Conservation (phyloP, 2,329 filamentous ascomycete genomes). For the Sphaerostilbella broomeana region DNA sequence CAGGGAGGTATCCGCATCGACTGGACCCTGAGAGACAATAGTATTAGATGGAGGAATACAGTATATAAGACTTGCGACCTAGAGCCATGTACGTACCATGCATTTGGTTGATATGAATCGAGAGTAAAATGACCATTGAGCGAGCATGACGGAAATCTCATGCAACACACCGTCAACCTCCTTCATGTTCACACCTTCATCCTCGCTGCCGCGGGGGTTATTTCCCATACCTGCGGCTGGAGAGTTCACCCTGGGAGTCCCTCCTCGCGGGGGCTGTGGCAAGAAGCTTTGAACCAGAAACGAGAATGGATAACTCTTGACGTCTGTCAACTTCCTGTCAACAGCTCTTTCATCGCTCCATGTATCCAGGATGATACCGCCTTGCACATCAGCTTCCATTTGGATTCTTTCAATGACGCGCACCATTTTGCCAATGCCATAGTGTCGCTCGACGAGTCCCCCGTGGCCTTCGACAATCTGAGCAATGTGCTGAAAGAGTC, state of each 20-base stretch:
- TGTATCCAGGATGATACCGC: constrained; percentile 89
- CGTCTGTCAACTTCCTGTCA: constrained; percentile 81
- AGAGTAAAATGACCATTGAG: constrained; percentile 86
- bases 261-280: constrained; percentile 57
- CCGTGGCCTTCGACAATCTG: constrained; percentile 93
- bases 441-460: constrained; percentile 85
- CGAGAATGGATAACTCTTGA: constrained; percentile 96
- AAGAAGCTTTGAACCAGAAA: constrained; percentile 94
- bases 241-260: constrained; percentile 65
- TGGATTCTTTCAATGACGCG: constrained; percentile 89
- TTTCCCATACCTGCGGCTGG: constrained; percentile 57
- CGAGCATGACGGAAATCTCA: constrained; percentile 87
- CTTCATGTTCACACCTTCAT: constrained; percentile 94
- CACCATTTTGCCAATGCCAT: constrained; percentile 87
- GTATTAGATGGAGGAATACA: neutral
- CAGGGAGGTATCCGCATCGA: constrained; percentile 49
- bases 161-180: constrained; percentile 82
- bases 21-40: constrained; percentile 38
- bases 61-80: neutral
- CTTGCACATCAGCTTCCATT: constrained; percentile 91
- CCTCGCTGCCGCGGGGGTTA: constrained; percentile 62
- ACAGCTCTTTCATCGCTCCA: constrained; percentile 87
- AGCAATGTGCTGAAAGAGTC: constrained; percentile 94
- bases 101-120: constrained; percentile 85
- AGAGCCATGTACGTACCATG: constrained; percentile 58